phyloP scores from a whole-genome alignment of 129 eudicot species.

The Dittrichia graveolens region DNA sequence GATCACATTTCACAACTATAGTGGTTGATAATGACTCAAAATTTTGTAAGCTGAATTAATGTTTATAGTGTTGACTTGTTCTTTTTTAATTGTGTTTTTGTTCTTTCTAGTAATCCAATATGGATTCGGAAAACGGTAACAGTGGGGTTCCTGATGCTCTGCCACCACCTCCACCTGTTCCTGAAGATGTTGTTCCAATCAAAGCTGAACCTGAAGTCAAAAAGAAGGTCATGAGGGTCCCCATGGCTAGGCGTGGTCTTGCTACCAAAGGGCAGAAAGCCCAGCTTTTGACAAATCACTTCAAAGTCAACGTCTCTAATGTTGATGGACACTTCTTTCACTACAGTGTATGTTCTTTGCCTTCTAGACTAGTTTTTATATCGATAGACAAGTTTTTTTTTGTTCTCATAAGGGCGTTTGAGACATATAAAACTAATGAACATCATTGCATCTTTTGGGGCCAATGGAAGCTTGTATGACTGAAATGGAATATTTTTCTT shows the following conservation, averaged over 20 bases:
- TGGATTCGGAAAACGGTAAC: slow-evolving; percentile 57
- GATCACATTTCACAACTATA: neutral
- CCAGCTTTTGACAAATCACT: slow-evolving; percentile 75
- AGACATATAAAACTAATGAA: neutral
- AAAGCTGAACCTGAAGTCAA: slow-evolving; percentile 40
- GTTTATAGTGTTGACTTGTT: slow-evolving; percentile 19
- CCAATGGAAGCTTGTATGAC: too few relatives aligned
- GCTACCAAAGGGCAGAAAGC: slow-evolving; percentile 70
- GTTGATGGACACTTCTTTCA: slow-evolving; percentile 87
- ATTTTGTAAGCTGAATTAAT: too few relatives aligned
- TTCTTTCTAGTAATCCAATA: slow-evolving; percentile 28
- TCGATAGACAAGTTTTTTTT: neutral
- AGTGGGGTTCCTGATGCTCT: slow-evolving; percentile 55
- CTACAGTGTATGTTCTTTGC: slow-evolving; percentile 63
- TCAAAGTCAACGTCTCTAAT: slow-evolving; percentile 70
- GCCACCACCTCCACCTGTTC: slow-evolving; percentile 88
- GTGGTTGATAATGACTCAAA: neutral
- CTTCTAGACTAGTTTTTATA: neutral
- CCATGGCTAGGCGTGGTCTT: slow-evolving; percentile 75
- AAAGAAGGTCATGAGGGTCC: slow-evolving; percentile 58
- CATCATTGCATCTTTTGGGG: neutral
- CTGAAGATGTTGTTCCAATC: slow-evolving; percentile 59
- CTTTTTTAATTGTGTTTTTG: neutral
- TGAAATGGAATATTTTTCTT: too few relatives aligned
- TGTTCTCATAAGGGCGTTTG: neutral